Evolutionary conservation across 2,329 filamentous ascomycete species (phyloP), one percentile per base, ranked within the genome.

Genomic region (Colletotrichum endophyticum): DNA sequence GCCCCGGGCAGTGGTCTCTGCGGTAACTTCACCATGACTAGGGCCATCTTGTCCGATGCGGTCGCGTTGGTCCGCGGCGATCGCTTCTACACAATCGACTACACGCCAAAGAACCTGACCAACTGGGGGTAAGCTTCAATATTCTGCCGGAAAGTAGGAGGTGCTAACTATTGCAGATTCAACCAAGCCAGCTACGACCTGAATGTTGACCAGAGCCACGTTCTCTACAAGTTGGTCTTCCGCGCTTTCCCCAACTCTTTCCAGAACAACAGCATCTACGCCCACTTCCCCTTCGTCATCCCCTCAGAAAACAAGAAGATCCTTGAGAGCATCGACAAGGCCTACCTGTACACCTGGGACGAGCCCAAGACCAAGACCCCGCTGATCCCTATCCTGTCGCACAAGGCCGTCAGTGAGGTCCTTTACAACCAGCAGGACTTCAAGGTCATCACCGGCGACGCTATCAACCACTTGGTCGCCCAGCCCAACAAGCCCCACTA

Each of bases 181-280:
- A 86, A 87, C 28, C 89, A 91, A 78, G 89, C 87, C 57, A 87
- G 90, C 19, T 90, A 88, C 57, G 91, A 94, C 78, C 81, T 86
- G 13, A 88, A 86, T 70, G 85, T 94, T 64, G 89, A 94, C 80
- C 89, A 94, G 78, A 92, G 92, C 25, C 91, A 90, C 79, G 89
- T 94, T 6, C 89, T 94, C 82, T 92, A 93, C 85, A 94, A 94
- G 84, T 86, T 94, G 72, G 88, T 93, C 79, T 85, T 91, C 32
- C 89, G 90, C 44, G 91, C 92, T 11, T 93, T 94, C 84, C 92
- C 92, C 4, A 87, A 91, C 77, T 89, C 91, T 80, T 93, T 93
- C 85, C 88, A 88, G 79, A 82, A 86, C 32, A 91, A 94, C 83
- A 93, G 91, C 59, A 88, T 94, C 75, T 93, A 93, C 79, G 92